Evolutionary conservation across 83 land plant genomes (phyloP).

Genomic region (Larix sibirica): DNA sequence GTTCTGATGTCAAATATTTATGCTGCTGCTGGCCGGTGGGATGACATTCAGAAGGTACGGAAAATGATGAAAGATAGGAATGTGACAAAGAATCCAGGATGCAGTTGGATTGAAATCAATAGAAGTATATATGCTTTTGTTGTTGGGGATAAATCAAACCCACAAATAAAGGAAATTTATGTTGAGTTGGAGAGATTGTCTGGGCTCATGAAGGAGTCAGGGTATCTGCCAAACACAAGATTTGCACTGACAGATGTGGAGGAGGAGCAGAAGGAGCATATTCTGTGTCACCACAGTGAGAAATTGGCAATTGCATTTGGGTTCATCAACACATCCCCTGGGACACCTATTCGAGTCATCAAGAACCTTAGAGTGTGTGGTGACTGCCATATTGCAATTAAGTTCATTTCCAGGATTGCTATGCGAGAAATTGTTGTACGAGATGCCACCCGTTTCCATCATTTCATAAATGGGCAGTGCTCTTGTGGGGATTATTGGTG

Average conservation of each 20-base stretch:
- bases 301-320: not conserved
- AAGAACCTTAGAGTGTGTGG: not conserved
- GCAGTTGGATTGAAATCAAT: slow-evolving; percentile 19
- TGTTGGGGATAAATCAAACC: slow-evolving; percentile 21
- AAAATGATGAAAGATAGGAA: slow-evolving; percentile 20
- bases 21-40: slow-evolving; percentile 14
- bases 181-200: not conserved
- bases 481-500: slow-evolving; percentile 8
- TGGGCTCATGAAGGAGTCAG: not conserved
- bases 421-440: not conserved
- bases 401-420: slow-evolving; percentile 8
- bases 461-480: not conserved
- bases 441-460: slow-evolving; percentile 5
- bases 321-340: not conserved
- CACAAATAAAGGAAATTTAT: not conserved
- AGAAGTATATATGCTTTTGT: slow-evolving; percentile 20
- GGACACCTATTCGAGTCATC: not conserved
- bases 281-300: too few species aligned
- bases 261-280: too few species aligned
- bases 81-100: slow-evolving; percentile 17
- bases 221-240: too few species aligned
- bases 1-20: slow-evolving; percentile 27
- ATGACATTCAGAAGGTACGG: slow-evolving; percentile 19
- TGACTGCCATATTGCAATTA: not conserved
- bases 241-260: too few species aligned